Conservation (phyloP, 768 basidiomycete genomes). For the Austroboletus eburneus region DNA sequence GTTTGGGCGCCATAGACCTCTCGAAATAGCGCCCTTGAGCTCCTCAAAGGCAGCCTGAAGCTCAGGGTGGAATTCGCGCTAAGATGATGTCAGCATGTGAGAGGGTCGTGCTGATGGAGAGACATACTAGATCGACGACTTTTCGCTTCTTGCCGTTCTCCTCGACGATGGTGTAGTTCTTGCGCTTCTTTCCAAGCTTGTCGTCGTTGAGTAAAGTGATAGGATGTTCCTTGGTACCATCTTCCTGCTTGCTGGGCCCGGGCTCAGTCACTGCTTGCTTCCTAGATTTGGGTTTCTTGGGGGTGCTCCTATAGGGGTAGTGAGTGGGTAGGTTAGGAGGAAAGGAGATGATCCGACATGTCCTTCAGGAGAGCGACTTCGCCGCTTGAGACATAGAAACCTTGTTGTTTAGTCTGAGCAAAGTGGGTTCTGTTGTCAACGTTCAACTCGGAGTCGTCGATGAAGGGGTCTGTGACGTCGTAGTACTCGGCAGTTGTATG, state of each 20-base stretch:
- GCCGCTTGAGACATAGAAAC: conserved; percentile 88
- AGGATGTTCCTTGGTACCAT: conserved; percentile 50
- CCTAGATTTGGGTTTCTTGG: conserved; percentile 71
- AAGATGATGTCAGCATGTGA: neutral
- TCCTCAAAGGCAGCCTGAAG: conserved; percentile 58
- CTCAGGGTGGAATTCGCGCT: conserved; percentile 70
- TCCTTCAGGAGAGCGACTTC: conserved; percentile 85
- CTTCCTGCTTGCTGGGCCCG: conserved; percentile 26
- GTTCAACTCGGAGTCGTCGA: conserved; percentile 93
- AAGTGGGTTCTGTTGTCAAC: conserved; percentile 89
- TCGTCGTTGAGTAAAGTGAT: conserved; percentile 42
- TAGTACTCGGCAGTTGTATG: conserved; percentile 71
- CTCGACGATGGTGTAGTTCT: conserved; percentile 47
- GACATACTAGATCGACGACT: conserved; percentile 58
- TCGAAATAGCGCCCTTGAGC: conserved; percentile 55
- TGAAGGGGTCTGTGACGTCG: conserved; percentile 89
- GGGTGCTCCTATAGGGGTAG: conserved; percentile 39
- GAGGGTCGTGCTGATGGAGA: neutral
- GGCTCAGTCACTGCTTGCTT: conserved; percentile 34
- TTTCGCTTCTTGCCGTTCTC: conserved; percentile 70
- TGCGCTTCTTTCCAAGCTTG: conserved; percentile 47
- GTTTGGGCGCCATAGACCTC: conserved; percentile 37
- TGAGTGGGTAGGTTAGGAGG: conserved; percentile 9
- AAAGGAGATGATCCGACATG: conserved; percentile 36
- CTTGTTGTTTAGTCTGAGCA: conserved; percentile 87